Conservation (phyloP, 257 asterid species). For the Salvia splendens region DNA sequence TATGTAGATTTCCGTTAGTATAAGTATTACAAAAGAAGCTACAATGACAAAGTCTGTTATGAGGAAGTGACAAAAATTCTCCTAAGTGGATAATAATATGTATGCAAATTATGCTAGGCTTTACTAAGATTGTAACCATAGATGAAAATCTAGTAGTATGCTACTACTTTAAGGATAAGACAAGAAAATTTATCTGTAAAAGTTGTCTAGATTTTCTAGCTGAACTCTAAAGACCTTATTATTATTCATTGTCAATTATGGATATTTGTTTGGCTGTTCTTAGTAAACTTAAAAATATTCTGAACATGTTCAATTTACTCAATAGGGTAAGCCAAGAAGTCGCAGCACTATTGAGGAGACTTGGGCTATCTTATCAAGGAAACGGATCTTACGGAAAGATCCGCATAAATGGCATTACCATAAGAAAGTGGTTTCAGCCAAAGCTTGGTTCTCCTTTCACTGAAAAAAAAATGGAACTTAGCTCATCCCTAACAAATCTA, state of each 20-base stretch:
- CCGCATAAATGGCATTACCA: conserved; percentile 67
- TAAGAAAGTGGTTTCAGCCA: conserved; percentile 91
- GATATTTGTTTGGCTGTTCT: conserved; percentile 8
- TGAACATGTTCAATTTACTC: conserved; percentile 34
- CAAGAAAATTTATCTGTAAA: conserved; percentile 3
- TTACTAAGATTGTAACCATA: conserved; percentile 14
- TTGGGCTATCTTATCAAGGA: conserved; percentile 74
- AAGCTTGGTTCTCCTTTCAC: conserved; percentile 57
- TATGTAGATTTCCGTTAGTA: not conserved
- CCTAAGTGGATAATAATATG: not conserved
- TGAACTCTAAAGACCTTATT: conserved; percentile 15
- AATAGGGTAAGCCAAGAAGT: conserved; percentile 81
- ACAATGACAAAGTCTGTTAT: no score
- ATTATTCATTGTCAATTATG: conserved; percentile 19
- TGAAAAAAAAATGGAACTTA: conserved; percentile 40
- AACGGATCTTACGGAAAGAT: conserved; percentile 83
- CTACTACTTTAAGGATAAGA: conserved; percentile 1
- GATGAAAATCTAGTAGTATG: not conserved
- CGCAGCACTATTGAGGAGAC: conserved; percentile 82
- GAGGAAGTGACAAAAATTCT: no score
- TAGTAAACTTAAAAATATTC: conserved; percentile 13
- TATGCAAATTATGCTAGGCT: conserved; percentile 10
- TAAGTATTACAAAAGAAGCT: conserved; percentile 8
- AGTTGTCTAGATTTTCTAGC: not conserved
- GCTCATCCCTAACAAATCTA: conserved; percentile 52